Evolutionary conservation across 2,329 filamentous ascomycete genomes (phyloP).

Genomic region (Sarocladium brachiariae): DNA sequence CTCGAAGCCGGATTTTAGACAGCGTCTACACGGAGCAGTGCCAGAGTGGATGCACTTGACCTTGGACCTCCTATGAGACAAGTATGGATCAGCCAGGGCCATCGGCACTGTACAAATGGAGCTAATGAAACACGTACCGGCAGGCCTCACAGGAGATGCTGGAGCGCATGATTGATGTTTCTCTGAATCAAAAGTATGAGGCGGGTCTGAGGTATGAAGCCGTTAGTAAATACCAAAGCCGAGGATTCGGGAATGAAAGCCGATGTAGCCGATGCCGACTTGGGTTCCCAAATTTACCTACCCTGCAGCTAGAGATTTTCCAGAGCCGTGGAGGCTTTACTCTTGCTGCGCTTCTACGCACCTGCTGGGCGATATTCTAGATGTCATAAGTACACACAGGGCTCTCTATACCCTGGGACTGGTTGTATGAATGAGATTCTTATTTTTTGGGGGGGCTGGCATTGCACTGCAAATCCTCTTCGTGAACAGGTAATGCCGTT

Average conservation of each 20-base stretch:
- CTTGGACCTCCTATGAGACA: slow-evolving; percentile 23
- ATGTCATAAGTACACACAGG: no score
- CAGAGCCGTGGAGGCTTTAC: no score
- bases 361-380: no score
- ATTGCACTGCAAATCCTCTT: no score
- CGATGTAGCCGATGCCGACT: neutral
- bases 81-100: neutral
- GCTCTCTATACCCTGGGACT: no score
- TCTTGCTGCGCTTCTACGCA: no score
- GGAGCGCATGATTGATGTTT: slow-evolving; percentile 21
- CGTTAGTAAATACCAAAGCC: neutral
- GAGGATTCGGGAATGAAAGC: slow-evolving; percentile 1
- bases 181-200: neutral
- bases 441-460: no score
- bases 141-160: slow-evolving; percentile 28
- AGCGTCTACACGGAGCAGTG: slow-evolving; percentile 23
- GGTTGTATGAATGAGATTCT: no score
- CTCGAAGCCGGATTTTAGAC: slow-evolving; percentile 18
- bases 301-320: no score
- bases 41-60: slow-evolving; percentile 28
- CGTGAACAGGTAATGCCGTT: no score
- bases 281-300: no score
- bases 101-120: no score
- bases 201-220: neutral
- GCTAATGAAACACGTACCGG: slow-evolving; percentile 21